Base-by-base conservation (phyloP, 148 eudicot genomes). In the Rhododendron henanense region DNA sequence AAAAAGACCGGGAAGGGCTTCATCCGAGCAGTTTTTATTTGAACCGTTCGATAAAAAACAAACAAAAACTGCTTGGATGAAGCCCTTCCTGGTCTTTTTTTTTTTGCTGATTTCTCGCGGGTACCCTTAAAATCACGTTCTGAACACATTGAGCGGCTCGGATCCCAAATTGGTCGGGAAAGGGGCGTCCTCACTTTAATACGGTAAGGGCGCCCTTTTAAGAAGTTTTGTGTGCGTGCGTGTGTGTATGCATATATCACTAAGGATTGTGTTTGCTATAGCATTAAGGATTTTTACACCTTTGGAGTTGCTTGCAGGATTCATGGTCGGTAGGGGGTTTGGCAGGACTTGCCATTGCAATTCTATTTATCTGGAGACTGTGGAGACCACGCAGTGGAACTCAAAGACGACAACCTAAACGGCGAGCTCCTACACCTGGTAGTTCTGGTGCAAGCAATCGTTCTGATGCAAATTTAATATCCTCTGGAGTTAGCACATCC, bases 291-390 rank as follows among this genome's bases (percentile, higher is more conserved):
- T 57, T 74, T 73, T 57, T 23, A 35, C 5, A 18, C 33, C 16
- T 37, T 57, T 48, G 61, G 65, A 31, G 3, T 67, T 50, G n/a
- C 10, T 80, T 86, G 78, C 87, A 94, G 96, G 94, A 94, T 91
- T 67, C 93, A 33, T 90, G 93, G 53, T 92, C 96, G 14, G 89
- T 92, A 83, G 95, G 98, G 85, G 94, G 96, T 59, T 85, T 96
- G 88, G 99, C 97, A 35, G 98, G 97, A 63, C 88, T 96, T 87
- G 98, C 98, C 33, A 13, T 96, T 87, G 99, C 97, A 5, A 84
- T 96, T 84, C 84, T 95, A 76, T 96, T 95, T 88, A 91, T 96
- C 7, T 96, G 96, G 95, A 95, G 94, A 85, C 67, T 93, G 50
- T 91, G 91, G 86, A 93, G 93, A 86, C 84, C 92, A 81, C 96